phyloP scores from a whole-genome alignment of 192 early-diverging fungal genomes.

The Hyaloraphidium curvatum region DNA sequence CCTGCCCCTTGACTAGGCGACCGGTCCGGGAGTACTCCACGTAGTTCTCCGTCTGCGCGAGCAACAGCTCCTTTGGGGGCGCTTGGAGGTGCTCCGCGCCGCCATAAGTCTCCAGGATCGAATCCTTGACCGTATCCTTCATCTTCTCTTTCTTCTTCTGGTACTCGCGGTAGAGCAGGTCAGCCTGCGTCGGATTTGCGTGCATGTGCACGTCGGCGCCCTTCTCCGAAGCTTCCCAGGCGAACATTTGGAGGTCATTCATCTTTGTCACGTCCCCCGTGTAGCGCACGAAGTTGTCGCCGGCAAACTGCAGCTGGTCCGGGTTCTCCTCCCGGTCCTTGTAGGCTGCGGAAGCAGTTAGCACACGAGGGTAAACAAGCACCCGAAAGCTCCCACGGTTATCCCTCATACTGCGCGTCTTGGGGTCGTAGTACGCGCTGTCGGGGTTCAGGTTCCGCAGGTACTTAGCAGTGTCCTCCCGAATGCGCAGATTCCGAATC shows the following conservation, averaged over 20 bases:
- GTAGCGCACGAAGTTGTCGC: constrained; percentile 87
- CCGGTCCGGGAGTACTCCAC: constrained; percentile 93
- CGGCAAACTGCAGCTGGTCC: constrained; percentile 32
- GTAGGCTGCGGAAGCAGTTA: no score
- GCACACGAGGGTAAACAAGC: no score
- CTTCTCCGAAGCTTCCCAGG: constrained; percentile 69
- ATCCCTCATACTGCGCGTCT: constrained; percentile 96
- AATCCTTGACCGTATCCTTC: constrained; percentile 45
- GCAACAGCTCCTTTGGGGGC: constrained; percentile 74
- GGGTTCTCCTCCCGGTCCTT: constrained; percentile 1
- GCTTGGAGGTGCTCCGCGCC: constrained; percentile 83
- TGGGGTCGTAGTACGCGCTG: constrained; percentile 96
- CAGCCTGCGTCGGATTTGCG: constrained; percentile 90
- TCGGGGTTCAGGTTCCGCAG: constrained; percentile 84
- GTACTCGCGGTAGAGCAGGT: constrained; percentile 74
- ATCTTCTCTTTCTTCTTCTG: constrained; percentile 61
- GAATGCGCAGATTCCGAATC: constrained; percentile 91
- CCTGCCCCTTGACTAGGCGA: constrained; percentile 65
- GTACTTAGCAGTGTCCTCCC: constrained; percentile 99
- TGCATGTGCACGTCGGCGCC: constrained; percentile 69
- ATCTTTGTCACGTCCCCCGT: constrained; percentile 69
- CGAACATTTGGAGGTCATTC: constrained; percentile 72
- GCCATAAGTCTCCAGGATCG: constrained; percentile 76
- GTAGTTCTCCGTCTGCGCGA: constrained; percentile 80
- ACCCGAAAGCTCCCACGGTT: no score